Conservation (phyloP, 1,139 yeast species). For the Geotrichum phurueaensis region DNA sequence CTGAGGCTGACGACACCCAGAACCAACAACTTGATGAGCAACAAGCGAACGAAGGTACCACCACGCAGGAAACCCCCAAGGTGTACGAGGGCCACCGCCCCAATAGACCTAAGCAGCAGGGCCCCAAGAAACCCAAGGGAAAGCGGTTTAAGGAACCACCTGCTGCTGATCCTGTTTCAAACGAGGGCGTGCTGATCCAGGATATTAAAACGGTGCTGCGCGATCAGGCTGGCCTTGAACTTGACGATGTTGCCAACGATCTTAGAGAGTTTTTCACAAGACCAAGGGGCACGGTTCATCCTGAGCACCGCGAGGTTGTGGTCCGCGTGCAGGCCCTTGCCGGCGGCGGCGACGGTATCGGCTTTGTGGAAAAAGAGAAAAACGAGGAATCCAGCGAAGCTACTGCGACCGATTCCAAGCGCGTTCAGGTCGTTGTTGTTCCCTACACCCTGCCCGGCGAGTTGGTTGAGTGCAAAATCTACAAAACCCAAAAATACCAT, state of each 20-base stretch:
- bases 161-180: constrained; percentile 63
- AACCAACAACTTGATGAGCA: not conserved
- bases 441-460: constrained; percentile 93
- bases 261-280: constrained; percentile 61
- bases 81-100: not conserved
- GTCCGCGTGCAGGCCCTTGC: constrained; percentile 56
- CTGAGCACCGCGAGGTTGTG: constrained; percentile 54
- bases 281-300: constrained; percentile 43
- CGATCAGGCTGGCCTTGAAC: constrained; percentile 39
- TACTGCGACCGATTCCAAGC: not conserved
- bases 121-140: constrained; percentile 33
- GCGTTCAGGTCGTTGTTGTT: constrained; percentile 45
- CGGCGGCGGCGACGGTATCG: constrained; percentile 60
- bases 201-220: constrained; percentile 63
- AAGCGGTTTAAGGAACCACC: constrained; percentile 55
- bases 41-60: not conserved
- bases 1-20: not conserved
- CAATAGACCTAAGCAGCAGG: constrained; percentile 7
- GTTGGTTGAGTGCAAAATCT: constrained; percentile 58
- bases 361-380: constrained; percentile 24
- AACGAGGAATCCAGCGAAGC: constrained; percentile 6
- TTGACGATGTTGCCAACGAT: constrained; percentile 53
- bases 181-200: constrained; percentile 68
- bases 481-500: constrained; percentile 70
- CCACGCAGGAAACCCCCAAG: not conserved